Base-by-base conservation (phyloP, 768 basidiomycete species). In the Suillus americanus region DNA sequence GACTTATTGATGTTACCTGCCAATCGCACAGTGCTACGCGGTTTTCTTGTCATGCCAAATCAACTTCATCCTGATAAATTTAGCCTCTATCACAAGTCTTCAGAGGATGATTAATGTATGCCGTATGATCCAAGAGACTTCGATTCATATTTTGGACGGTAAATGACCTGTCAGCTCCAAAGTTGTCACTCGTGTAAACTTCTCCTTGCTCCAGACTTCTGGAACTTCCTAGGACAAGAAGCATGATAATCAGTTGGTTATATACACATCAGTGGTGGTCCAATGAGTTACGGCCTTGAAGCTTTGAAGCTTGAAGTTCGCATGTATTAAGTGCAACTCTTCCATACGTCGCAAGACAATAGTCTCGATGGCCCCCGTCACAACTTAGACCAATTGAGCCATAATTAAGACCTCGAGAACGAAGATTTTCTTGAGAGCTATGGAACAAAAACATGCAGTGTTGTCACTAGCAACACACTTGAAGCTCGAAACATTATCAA, bases 121-220 rank as follows among this genome's bases (percentile, higher is more conserved):
- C 66, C 57, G 54, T 25, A 38, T 25, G 9, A 20, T 38, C 16
- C 25, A 28, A 38, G 38, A 57, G 5, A 57, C 16, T 40, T 40
- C 33, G 5, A 54, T 54, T 54, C 53, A n/a, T 9, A n/a, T 33
- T 33, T 54, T 20, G 28, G 10, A 54, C 10, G 9, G 51, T 66
- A 64, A 45, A 66, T 56, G 41, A 77, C 69, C 73, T 69, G 64
- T 76, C 74, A 35, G 75, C 73, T 10, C 73, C 73, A 37, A 74
- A 72, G 60, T 69, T 70, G 14, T 68, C 74, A 37, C 72, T 71
- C 33, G 57, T 66, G 66, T 75, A 75, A 37, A 67, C 67, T 14
- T 63, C 28, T 28, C 69, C 66, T 14, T 63, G 55, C 63, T 71
- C 63, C n/a, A 74, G 64, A 28, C 65, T 73, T 70, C 23, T 65